Conservation (phyloP, 768 basidiomycete genomes). For the Pleurotus salmoneostramineus region DNA sequence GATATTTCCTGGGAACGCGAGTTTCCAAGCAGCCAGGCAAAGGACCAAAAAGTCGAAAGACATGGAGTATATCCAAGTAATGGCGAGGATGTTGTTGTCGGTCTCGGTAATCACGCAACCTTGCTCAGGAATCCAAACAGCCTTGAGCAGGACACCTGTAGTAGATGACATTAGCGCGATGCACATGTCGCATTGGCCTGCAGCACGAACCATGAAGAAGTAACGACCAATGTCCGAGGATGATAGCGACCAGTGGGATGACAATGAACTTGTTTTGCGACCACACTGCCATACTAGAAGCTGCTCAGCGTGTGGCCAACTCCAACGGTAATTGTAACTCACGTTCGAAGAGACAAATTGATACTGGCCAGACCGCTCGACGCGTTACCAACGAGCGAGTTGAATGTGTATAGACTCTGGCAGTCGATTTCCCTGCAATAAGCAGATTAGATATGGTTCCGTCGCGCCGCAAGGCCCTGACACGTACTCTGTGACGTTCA, state of each 20-base stretch:
- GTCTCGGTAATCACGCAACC: slow-evolving; percentile 60
- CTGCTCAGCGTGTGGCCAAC: background rate
- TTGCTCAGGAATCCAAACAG: slow-evolving; percentile 42
- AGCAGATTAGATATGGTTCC: slow-evolving; percentile 7
- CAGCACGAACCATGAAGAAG: slow-evolving; percentile 54
- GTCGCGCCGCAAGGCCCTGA: background rate
- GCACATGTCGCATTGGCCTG: no score
- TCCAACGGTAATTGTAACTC: slow-evolving; percentile 17
- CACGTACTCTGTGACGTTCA: slow-evolving; percentile 52
- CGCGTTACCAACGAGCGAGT: slow-evolving; percentile 59
- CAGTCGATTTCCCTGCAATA: slow-evolving; percentile 48
- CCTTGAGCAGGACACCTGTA: slow-evolving; percentile 56
- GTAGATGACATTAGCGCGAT: background rate
- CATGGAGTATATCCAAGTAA: slow-evolving; percentile 74
- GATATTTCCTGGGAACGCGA: slow-evolving; percentile 33
- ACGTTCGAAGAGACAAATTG: slow-evolving; percentile 69
- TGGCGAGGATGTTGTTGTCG: slow-evolving; percentile 54
- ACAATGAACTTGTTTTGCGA: slow-evolving; percentile 52
- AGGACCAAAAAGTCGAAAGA: slow-evolving; percentile 64
- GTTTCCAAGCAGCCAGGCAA: slow-evolving; percentile 57
- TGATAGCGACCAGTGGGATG: slow-evolving; percentile 46
- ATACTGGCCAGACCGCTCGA: slow-evolving; percentile 69
- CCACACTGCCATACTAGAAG: slow-evolving; percentile 65
- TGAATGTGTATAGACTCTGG: slow-evolving; percentile 67
- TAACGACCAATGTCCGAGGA: slow-evolving; percentile 70